These are phyloP conservation scores for Petunia secreta DNA, from an alignment of 257 asterid species.

Conservation along the genomic window DNA sequence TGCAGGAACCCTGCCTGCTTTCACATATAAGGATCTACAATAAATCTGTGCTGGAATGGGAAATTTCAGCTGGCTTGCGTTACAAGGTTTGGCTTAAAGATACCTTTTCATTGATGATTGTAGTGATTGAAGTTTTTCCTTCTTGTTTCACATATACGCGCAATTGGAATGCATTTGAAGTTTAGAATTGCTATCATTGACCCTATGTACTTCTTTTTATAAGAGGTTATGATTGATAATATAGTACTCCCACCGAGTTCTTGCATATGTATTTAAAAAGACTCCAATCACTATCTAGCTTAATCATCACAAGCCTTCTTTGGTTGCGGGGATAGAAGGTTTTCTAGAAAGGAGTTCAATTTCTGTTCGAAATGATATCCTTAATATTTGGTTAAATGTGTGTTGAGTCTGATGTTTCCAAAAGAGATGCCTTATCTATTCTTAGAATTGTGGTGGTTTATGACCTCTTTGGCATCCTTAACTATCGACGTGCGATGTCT, in stretches of 20 bases:
- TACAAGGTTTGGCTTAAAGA: constrained; percentile 72
- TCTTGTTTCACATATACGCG: constrained; percentile 5
- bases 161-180: neutral
- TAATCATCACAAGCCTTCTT: neutral
- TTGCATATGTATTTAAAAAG: neutral
- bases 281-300: neutral
- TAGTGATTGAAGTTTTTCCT: constrained; percentile 22
- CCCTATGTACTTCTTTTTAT: too few relatives aligned
- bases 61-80: constrained; percentile 88
- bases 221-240: neutral
- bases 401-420: constrained; percentile 9
- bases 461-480: neutral
- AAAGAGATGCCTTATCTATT: neutral
- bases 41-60: constrained; percentile 99
- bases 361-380: constrained; percentile 18
- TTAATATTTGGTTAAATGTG: neutral
- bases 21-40: constrained; percentile 87
- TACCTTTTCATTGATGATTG: constrained; percentile 20
- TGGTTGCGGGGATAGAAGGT: constrained; percentile 5
- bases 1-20: constrained; percentile 91
- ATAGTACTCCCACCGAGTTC: neutral
- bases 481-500: constrained; percentile 1
- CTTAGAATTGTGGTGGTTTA: neutral
- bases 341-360: neutral
- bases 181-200: constrained; percentile 1